Conservation (phyloP, 2,329 filamentous ascomycete genomes). For the Fusarium sp. region DNA sequence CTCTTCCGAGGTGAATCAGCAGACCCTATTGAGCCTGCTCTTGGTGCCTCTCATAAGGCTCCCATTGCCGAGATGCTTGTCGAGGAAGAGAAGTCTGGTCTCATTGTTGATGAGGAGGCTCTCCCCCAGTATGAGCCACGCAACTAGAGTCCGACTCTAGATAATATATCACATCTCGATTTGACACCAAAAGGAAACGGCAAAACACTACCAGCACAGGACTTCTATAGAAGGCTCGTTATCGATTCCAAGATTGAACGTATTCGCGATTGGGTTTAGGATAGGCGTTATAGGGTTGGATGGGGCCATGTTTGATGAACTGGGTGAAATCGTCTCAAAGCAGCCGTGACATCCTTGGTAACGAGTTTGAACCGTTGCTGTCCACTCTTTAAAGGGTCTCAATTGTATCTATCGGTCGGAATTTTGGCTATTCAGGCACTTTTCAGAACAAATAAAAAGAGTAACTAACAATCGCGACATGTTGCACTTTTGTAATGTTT, state of each 20-base stretch:
- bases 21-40: slow-evolving; percentile 18
- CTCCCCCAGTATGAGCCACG: slow-evolving; percentile 47
- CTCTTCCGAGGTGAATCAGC: slow-evolving; percentile 51
- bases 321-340: slow-evolving; percentile 9
- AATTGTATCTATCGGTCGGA: slow-evolving; percentile 2
- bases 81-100: slow-evolving; percentile 62
- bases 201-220: slow-evolving; percentile 7
- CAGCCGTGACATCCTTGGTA: slow-evolving; percentile 5
- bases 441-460: background rate
- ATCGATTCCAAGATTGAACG: slow-evolving; percentile 39
- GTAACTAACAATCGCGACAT: background rate
- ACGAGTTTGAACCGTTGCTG: slow-evolving; percentile 18
- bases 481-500: background rate
- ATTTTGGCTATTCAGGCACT: slow-evolving; percentile 14
- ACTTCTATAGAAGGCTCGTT: slow-evolving; percentile 12
- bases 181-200: background rate
- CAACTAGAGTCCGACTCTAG: slow-evolving; percentile 24
- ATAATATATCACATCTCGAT: background rate
- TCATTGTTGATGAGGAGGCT: slow-evolving; percentile 57
- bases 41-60: slow-evolving; percentile 48
- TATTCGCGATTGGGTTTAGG: slow-evolving; percentile 12
- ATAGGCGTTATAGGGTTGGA: slow-evolving; percentile 33
- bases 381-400: slow-evolving; percentile 29
- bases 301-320: slow-evolving; percentile 31
- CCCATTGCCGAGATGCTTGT: slow-evolving; percentile 50